These are phyloP conservation scores for Phalaenopsis aphrodite DNA, from an alignment of 106 monocot species.

Conservation along the genomic window DNA sequence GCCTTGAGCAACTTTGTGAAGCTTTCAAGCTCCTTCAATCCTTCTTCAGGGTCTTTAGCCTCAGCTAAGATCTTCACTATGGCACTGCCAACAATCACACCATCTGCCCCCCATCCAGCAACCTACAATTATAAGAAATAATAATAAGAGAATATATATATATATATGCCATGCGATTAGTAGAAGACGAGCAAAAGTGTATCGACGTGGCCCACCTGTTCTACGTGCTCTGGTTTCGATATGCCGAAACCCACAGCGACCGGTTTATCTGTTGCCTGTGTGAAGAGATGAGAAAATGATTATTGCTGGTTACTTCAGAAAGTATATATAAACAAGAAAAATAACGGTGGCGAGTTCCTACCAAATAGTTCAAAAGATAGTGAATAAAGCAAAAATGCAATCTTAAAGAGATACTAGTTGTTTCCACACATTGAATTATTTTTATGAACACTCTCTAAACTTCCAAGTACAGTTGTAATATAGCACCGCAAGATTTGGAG, in stretches of 20 bases:
- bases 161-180: background rate
- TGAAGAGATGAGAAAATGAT: no score
- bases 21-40: slow-evolving; percentile 44
- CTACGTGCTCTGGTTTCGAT: slow-evolving; percentile 48
- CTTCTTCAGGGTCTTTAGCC: slow-evolving; percentile 47
- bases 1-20: slow-evolving; percentile 45
- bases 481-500: background rate
- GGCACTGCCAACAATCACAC: slow-evolving; percentile 65
- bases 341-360: no score
- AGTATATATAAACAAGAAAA: background rate
- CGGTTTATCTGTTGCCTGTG: slow-evolving; percentile 44
- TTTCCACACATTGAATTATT: background rate
- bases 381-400: background rate
- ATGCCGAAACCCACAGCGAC: slow-evolving; percentile 63
- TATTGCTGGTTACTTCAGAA: background rate
- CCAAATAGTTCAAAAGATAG: background rate
- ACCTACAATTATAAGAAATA: slow-evolving; percentile 17
- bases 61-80: slow-evolving; percentile 51
- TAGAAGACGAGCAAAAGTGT: background rate
- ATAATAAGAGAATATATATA: background rate
- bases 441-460: background rate
- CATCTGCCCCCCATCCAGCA: slow-evolving; percentile 75
- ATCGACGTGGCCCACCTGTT: slow-evolving; percentile 29
- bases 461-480: background rate
- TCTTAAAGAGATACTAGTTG: background rate